Evolutionary conservation across 2,329 filamentous ascomycete genomes (phyloP).

Genomic region (Sporothrix brunneoviolacea): DNA sequence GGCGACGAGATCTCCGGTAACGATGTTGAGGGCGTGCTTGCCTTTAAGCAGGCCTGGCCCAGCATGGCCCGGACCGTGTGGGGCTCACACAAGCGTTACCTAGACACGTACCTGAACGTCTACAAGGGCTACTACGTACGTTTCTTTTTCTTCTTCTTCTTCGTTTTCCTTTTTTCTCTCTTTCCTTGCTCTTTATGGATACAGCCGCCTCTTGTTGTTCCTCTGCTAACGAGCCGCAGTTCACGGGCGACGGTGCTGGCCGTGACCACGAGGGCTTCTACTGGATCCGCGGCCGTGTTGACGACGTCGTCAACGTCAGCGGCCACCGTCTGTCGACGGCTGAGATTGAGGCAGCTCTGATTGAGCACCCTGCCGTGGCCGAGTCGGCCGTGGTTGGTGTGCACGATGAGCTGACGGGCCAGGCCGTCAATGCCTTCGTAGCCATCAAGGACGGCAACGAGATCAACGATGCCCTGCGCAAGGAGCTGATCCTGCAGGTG

Average conservation of each 20-base stretch:
- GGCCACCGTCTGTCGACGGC: slow-evolving; percentile 94
- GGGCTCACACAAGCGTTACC: slow-evolving; percentile 95
- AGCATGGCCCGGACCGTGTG: slow-evolving; percentile 98
- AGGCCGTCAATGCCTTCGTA: slow-evolving; percentile 96
- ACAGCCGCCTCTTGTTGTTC: too few relatives aligned
- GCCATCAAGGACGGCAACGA: slow-evolving; percentile 81
- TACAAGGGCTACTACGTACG: slow-evolving; percentile 97
- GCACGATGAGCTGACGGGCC: slow-evolving; percentile 86
- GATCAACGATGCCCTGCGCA: slow-evolving; percentile 70
- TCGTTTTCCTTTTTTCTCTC: background rate
- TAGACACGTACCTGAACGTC: slow-evolving; percentile 96
- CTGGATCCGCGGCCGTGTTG: slow-evolving; percentile 98
- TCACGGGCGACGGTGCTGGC: slow-evolving; percentile 88
- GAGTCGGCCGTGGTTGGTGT: slow-evolving; percentile 95
- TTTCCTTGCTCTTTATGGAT: too few relatives aligned
- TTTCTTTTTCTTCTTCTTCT: slow-evolving; percentile 18
- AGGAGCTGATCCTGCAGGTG: slow-evolving; percentile 90
- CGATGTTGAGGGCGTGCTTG: slow-evolving; percentile 92
- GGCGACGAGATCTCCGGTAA: slow-evolving; percentile 91
- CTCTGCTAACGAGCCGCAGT: slow-evolving; percentile 40
- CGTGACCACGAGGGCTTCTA: slow-evolving; percentile 98
- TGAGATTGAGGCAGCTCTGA: slow-evolving; percentile 93
- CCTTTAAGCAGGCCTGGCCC: slow-evolving; percentile 97
- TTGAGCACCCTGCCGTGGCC: slow-evolving; percentile 83
- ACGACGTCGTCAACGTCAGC: slow-evolving; percentile 97